Conservation (phyloP, 441 rosid genomes). For the Eruca vesicaria region DNA sequence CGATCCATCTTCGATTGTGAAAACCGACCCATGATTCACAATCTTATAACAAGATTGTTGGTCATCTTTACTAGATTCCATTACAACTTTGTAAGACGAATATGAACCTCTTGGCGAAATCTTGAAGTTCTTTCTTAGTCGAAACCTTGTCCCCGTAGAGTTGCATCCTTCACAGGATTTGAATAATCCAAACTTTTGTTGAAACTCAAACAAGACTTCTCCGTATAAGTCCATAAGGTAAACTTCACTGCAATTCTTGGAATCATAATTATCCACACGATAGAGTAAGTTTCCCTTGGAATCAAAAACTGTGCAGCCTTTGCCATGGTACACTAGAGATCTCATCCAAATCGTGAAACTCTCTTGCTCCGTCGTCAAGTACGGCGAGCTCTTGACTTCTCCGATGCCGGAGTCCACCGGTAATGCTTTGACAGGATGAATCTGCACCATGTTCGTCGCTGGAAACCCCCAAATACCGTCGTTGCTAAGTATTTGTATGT, state of each 20-base stretch:
- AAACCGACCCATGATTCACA: slow-evolving; percentile 28
- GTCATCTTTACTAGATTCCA: slow-evolving; percentile 17
- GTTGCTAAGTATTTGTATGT: slow-evolving; percentile 22
- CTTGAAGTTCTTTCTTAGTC: slow-evolving; percentile 38
- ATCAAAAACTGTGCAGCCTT: slow-evolving; percentile 64
- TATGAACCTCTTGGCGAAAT: slow-evolving; percentile 18
- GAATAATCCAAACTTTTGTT: slow-evolving; percentile 38
- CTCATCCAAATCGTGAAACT: slow-evolving; percentile 77
- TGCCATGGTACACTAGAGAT: slow-evolving; percentile 52
- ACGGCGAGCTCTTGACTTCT: slow-evolving; percentile 8
- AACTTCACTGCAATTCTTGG: slow-evolving; percentile 44
- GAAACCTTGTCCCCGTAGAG: slow-evolving; percentile 33
- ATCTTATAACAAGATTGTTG: slow-evolving; percentile 30
- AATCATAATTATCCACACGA: slow-evolving; percentile 61
- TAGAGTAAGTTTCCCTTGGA: slow-evolving; percentile 52
- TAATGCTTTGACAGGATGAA: slow-evolving; percentile 40
- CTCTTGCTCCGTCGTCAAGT: slow-evolving; percentile 45
- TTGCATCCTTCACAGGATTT: slow-evolving; percentile 45
- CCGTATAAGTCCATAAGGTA: slow-evolving; percentile 57
- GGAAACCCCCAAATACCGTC: background rate
- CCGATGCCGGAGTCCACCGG: background rate
- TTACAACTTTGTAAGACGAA: slow-evolving; percentile 26
- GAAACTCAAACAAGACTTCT: slow-evolving; percentile 42
- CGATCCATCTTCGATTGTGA: slow-evolving; percentile 40
- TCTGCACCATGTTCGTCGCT: slow-evolving; percentile 39